A percentile compares a stretch with the other conserved stretches of the same genome.
These are phyloP conservation scores for Solanum appendiculatum DNA, from an alignment of 257 asterid genomes.

Conservation along the genomic window DNA sequence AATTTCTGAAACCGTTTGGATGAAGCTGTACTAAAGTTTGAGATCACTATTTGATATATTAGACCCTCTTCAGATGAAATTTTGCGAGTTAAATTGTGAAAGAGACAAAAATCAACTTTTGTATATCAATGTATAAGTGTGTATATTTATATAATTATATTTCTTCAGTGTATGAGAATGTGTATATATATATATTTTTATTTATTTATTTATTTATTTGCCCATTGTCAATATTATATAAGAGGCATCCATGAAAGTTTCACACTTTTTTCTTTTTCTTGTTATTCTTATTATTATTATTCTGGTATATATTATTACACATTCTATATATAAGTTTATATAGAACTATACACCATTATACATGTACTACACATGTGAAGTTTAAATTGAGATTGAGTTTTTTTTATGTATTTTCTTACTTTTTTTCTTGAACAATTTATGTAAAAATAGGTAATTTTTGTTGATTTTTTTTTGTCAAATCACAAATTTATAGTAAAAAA, in stretches of 20 bases:
- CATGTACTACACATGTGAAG: not conserved
- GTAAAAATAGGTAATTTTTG: not conserved
- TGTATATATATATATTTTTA: too few relatives aligned
- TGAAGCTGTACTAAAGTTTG: not conserved
- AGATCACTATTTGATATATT: not conserved
- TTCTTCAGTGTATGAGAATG: not conserved
- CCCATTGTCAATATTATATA: not conserved
- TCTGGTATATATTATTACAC: not conserved
- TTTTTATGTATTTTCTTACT: too few relatives aligned
- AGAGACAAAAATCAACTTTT: too few relatives aligned
- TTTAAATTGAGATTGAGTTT: too few relatives aligned
- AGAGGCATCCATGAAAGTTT: not conserved
- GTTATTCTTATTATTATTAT: not conserved
- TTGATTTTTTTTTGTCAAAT: not conserved
- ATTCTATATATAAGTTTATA: not conserved
- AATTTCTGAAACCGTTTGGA: not conserved
- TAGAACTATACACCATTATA: too few relatives aligned
- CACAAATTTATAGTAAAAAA: too few relatives aligned
- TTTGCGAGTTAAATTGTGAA: too few relatives aligned
- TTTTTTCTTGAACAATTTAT: not conserved
- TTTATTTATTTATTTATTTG: too few relatives aligned
- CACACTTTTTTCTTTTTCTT: not conserved
- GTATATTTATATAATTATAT: not conserved
- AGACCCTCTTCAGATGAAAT: not conserved
- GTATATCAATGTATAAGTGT: not conserved